Evolutionary conservation across 2,329 filamentous ascomycete genomes (phyloP).

Genomic region (Lomentospora prolificans): DNA sequence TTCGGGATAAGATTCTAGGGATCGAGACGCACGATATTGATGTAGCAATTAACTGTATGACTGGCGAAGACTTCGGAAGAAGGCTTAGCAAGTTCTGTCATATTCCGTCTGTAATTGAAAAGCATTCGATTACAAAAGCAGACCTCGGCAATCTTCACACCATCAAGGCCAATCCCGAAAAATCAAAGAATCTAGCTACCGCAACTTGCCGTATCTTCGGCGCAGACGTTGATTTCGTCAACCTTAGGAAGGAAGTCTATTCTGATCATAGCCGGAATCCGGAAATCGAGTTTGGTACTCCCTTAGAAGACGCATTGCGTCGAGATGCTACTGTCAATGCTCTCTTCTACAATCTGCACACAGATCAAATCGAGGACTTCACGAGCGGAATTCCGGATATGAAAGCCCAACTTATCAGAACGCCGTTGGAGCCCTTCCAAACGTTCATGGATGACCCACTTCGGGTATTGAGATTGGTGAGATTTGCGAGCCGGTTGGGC

Average conservation of each 20-base stretch:
- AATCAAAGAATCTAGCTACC: conserved; percentile 92
- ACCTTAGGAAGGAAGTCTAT: conserved; percentile 86
- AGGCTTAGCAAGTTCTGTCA: conserved; percentile 60
- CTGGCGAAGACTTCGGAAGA: conserved; percentile 64
- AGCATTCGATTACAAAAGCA: conserved; percentile 46
- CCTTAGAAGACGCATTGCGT: conserved; percentile 78
- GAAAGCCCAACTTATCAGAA: conserved; percentile 62
- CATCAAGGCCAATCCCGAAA: conserved; percentile 86
- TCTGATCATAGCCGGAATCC: conserved; percentile 82
- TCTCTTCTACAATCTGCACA: conserved; percentile 89
- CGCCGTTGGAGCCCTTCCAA: conserved; percentile 76
- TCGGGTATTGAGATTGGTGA: conserved; percentile 73
- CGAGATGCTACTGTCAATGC: conserved; percentile 93
- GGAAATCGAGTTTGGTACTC: conserved; percentile 85
- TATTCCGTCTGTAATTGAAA: conserved; percentile 45
- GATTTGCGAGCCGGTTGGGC: conserved; percentile 76
- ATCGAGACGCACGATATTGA: conserved; percentile 72
- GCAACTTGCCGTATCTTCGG: conserved; percentile 78
- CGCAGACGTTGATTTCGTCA: conserved; percentile 88
- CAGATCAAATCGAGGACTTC: conserved; percentile 71
- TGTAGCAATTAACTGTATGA: conserved; percentile 78
- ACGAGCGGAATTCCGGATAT: conserved; percentile 73
- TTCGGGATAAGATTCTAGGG: conserved; percentile 71
- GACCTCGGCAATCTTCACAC: conserved; percentile 73
- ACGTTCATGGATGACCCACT: conserved; percentile 94